Conservation (phyloP, 768 basidiomycete species). For the Hericium rajendrae region DNA sequence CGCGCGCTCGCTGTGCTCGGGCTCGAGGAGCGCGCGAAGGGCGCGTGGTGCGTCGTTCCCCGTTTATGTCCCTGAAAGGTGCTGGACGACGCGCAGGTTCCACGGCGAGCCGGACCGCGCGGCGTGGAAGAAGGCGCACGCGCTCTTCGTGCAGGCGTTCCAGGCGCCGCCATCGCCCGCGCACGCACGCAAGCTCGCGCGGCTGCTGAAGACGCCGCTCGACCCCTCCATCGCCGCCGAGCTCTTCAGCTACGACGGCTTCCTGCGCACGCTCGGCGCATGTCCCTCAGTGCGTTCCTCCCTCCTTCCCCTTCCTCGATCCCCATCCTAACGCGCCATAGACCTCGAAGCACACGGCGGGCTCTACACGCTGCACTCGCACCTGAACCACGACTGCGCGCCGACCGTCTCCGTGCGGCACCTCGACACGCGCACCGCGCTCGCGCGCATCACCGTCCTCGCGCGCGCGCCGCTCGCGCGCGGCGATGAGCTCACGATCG, state of each 20-base stretch:
- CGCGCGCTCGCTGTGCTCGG: conserved; percentile 61
- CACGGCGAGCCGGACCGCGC: conserved; percentile 51
- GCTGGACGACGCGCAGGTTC: background rate
- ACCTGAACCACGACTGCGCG: conserved; percentile 77
- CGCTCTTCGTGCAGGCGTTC: conserved; percentile 52
- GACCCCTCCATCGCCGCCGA: conserved; percentile 41
- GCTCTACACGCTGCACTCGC: conserved; percentile 76
- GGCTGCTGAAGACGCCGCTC: conserved; percentile 40
- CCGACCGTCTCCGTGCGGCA: conserved; percentile 78
- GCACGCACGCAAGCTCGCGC: conserved; percentile 50
- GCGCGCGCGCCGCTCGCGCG: conserved; percentile 51
- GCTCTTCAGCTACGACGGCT: conserved; percentile 70
- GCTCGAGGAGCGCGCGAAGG: conserved; percentile 54
- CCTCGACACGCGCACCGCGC: conserved; percentile 55
- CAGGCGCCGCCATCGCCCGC: conserved; percentile 38
- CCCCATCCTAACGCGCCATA: conserved; percentile 33
- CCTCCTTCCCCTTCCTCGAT: background rate
- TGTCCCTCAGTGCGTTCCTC: conserved; percentile 62
- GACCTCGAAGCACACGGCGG: conserved; percentile 84
- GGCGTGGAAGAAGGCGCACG: conserved; percentile 60
- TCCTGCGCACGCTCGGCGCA: conserved; percentile 66
- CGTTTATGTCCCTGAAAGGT: no score
- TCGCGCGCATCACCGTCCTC: conserved; percentile 68
- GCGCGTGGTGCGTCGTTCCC: conserved; percentile 33
- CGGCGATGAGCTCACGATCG: conserved; percentile 69